phyloP scores from a whole-genome alignment of 805 yeast genomes.

The Saturnispora bothae region DNA sequence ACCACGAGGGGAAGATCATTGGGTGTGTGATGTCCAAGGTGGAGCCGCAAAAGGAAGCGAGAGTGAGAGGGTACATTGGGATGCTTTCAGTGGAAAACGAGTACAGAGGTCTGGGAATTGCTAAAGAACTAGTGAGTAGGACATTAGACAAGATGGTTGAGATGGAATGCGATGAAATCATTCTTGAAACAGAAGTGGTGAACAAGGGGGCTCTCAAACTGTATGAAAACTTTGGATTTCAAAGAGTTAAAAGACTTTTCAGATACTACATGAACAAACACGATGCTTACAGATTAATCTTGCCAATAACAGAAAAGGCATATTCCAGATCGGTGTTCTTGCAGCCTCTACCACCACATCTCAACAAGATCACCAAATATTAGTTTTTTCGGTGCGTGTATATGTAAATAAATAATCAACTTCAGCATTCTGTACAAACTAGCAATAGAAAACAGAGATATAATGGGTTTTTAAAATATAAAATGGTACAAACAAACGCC shows the following conservation, averaged over 20 bases:
- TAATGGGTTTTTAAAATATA: conserved; percentile 5
- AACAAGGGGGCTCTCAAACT: conserved; percentile 35
- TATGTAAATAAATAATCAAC: too few species aligned
- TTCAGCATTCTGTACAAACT: too few species aligned
- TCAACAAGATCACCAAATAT: conserved; percentile 17
- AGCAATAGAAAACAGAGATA: too few species aligned
- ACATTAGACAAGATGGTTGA: conserved; percentile 56
- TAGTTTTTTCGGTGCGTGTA: conserved; percentile 13
- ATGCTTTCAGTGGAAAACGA: conserved; percentile 79
- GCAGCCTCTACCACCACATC: conserved; percentile 17
- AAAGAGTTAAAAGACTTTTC: conserved; percentile 45
- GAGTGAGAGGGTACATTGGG: conserved; percentile 87
- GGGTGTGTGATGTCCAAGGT: conserved; percentile 82
- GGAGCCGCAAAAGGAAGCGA: conserved; percentile 61
- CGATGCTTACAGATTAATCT: conserved; percentile 80
- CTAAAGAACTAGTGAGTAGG: conserved; percentile 54
- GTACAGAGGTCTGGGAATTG: conserved; percentile 74
- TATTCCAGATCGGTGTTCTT: conserved; percentile 46
- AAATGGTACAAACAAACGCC: background rate
- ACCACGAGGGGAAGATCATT: conserved; percentile 35
- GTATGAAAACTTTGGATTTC: conserved; percentile 30
- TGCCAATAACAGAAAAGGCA: conserved; percentile 64
- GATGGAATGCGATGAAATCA: conserved; percentile 76
- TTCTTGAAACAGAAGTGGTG: conserved; percentile 82
- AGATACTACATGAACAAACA: conserved; percentile 86